These are phyloP conservation scores for Leishmania amazonensis DNA, from an alignment of 208 protist species.

Conservation along the genomic window DNA sequence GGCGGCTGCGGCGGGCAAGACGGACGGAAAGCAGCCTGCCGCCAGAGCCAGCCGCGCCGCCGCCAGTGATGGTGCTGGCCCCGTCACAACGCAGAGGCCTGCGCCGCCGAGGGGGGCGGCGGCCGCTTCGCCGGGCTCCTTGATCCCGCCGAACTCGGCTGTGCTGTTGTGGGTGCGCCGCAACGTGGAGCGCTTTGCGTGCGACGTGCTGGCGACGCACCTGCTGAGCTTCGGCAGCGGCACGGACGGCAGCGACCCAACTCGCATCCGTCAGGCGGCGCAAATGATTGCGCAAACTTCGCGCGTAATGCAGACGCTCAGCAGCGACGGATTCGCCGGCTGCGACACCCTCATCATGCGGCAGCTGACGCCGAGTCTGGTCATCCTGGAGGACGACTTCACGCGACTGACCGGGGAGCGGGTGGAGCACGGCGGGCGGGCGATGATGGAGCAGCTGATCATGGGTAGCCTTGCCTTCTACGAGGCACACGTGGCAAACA, in stretches of 20 bases:
- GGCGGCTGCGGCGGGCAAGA: conserved; percentile 3
- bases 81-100: background rate
- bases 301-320: conserved; percentile 55
- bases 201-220: conserved; percentile 67
- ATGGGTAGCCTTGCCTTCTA: conserved; percentile 43
- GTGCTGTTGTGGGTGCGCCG: conserved; percentile 79
- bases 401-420: conserved; percentile 48
- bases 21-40: background rate
- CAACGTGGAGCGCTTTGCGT: conserved; percentile 67
- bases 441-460: conserved; percentile 76
- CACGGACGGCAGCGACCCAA: conserved; percentile 78
- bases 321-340: conserved; percentile 58
- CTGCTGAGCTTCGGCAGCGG: conserved; percentile 80
- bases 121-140: conserved; percentile 1
- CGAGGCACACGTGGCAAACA: conserved; percentile 24
- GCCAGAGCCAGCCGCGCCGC: background rate
- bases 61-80: background rate
- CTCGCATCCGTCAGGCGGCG: conserved; percentile 72
- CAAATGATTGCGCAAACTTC: conserved; percentile 63
- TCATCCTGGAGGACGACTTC: conserved; percentile 75
- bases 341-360: conserved; percentile 73
- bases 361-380: conserved; percentile 70
- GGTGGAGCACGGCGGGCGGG: conserved; percentile 49
- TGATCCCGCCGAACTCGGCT: conserved; percentile 70
- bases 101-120: background rate